Evolutionary conservation across 768 basidiomycete genomes (phyloP), one percentile per base, ranked within the genome.

Genomic region (Cystofilobasidium bisporidii): DNA sequence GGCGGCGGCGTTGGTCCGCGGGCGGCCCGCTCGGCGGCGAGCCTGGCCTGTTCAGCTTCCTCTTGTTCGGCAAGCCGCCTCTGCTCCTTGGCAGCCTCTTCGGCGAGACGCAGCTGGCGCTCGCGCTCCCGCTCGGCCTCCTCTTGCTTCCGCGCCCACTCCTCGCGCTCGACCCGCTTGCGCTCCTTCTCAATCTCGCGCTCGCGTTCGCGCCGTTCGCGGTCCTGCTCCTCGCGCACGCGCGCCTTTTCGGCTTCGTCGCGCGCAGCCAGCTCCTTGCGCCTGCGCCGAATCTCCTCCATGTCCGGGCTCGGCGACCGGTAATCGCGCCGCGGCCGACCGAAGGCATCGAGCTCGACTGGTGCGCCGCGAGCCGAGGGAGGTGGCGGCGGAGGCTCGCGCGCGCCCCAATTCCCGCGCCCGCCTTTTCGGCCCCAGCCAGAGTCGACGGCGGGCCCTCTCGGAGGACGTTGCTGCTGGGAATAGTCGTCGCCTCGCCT

Each of bases 221-320:
- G 9, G 11, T 9, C 28, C n/a, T 61, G 41, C 18, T 24, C 45
- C 24, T 61, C 60, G 11, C 24, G 18, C 5, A 45, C 40, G 14
- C 40, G 60, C 24, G 33, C 26, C 38, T 28, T 14, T 24, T 38
- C 38, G 9, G 17, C 28, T 41, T 61, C 45, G 30, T 56, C 53
- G 8, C 30, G 53, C 17, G 6, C 18, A 8, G 26, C 28, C 2
- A 56, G 26, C 53, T 56, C 53, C 15, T 28, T 15, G 18, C 53
- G 53, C 60, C 22, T 43, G 30, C 60, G 40, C 9, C 60, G 40
- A 24, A 61, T 43, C 60, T 43, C 24, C 40, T 43, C 60, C 60
- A 61, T 61, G 38, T 61, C 60, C 20, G 60, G 60, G 20, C 40
- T 43, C 1, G 60, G 60, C 40, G 60, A 61, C 3, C 60, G 60